These are phyloP conservation scores for Emiliania huxleyi DNA, from an alignment of 78 protist genomes.

Conservation along the genomic window DNA sequence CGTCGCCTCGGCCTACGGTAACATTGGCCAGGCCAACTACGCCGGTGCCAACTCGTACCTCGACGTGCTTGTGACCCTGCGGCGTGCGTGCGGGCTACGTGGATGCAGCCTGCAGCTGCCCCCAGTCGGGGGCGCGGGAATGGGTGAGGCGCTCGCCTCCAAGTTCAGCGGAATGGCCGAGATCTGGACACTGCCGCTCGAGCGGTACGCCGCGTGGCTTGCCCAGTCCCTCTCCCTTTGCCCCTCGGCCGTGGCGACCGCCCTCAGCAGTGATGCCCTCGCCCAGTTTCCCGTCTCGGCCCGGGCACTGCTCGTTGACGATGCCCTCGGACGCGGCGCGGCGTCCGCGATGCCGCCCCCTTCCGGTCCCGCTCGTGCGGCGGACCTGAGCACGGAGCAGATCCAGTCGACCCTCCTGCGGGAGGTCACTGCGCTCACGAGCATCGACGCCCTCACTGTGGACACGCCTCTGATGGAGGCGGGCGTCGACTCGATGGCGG, in stretches of 20 bases:
- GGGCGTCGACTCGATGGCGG: background rate
- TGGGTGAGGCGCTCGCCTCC: background rate
- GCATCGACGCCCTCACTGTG: background rate
- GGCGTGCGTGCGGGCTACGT: slow-evolving; percentile 7
- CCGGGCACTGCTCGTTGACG: background rate
- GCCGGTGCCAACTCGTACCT: slow-evolving; percentile 35
- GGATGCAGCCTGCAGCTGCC: background rate
- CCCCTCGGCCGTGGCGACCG: background rate
- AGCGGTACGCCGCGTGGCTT: background rate
- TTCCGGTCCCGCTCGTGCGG: background rate
- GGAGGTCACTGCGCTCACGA: background rate
- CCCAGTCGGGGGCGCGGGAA: background rate
- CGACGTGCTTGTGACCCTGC: slow-evolving; percentile 4
- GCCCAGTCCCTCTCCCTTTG: background rate
- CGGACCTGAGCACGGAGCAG: background rate
- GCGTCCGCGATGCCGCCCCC: background rate
- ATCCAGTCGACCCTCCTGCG: background rate
- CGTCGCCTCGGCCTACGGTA: slow-evolving; percentile 24
- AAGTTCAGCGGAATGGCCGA: background rate
- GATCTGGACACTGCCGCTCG: background rate
- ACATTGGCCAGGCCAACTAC: slow-evolving; percentile 44
- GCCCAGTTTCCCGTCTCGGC: background rate
- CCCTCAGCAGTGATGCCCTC: background rate
- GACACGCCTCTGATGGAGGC: background rate
- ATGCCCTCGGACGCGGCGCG: background rate